Conservation (phyloP, 192 early-diverging fungal species). For the Mortierella claussenii region DNA sequence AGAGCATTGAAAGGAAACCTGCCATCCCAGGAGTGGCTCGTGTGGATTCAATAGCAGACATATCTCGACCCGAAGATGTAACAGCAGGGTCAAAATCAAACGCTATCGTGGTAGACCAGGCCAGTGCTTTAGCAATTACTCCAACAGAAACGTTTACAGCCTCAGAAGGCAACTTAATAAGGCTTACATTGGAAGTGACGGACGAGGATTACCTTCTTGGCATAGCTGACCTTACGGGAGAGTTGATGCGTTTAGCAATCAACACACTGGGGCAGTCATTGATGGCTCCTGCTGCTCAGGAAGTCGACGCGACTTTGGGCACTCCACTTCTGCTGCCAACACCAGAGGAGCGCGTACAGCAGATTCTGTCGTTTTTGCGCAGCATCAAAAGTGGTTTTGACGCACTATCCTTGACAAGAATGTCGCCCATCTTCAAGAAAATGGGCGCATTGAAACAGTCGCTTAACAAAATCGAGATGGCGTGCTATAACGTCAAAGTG, state of each 20-base stretch:
- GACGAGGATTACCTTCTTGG: slow-evolving; percentile 66
- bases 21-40: background rate
- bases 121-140: background rate
- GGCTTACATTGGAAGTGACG: slow-evolving; percentile 38
- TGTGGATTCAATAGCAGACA: no score
- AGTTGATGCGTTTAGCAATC: slow-evolving; percentile 68
- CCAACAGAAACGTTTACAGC: background rate
- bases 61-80: no score
- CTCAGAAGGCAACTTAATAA: background rate
- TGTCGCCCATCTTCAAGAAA: slow-evolving; percentile 37
- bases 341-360: slow-evolving; percentile 44
- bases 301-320: background rate
- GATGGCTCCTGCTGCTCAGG: background rate
- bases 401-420: slow-evolving; percentile 22
- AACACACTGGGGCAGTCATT: slow-evolving; percentile 56
- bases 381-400: slow-evolving; percentile 49
- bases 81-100: no score
- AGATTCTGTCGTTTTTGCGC: slow-evolving; percentile 35
- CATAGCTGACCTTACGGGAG: slow-evolving; percentile 70
- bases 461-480: slow-evolving; percentile 49
- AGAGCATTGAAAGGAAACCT: background rate
- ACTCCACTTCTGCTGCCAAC: background rate
- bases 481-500: slow-evolving; percentile 47
- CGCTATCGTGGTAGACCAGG: no score
- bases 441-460: slow-evolving; percentile 43